phyloP scores from a whole-genome alignment of 2,329 filamentous ascomycete genomes.

The Alternaria sp. region DNA sequence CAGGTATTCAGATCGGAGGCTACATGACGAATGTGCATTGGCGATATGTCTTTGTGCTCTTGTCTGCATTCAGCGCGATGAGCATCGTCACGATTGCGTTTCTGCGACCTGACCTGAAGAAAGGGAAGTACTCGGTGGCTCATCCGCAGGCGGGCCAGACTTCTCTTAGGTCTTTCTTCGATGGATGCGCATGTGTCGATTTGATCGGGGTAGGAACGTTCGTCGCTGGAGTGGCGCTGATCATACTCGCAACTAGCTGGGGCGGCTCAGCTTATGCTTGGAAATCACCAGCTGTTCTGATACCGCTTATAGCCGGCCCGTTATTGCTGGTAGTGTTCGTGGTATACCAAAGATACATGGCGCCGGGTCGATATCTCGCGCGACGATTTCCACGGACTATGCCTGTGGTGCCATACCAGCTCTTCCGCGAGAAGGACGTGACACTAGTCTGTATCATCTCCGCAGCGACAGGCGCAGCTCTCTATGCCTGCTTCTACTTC shows the following conservation, averaged over 20 bases:
- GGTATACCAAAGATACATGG: neutral
- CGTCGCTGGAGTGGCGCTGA: neutral
- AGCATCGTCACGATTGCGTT: neutral
- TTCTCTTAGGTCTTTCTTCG: neutral
- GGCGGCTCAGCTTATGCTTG: neutral
- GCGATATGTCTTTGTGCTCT: neutral
- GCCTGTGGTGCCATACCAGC: slow-evolving; percentile 1
- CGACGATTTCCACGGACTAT: neutral
- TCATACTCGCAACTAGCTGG: neutral
- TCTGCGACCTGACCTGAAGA: neutral
- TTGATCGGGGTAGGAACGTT: neutral
- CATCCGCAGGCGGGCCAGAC: neutral
- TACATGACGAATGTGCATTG: neutral
- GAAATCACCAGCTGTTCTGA: neutral
- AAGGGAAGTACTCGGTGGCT: neutral
- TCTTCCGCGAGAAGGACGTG: slow-evolving; percentile 2
- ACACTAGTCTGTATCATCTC: slow-evolving; percentile 1
- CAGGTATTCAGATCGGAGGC: neutral
- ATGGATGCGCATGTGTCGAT: neutral
- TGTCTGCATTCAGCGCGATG: neutral
- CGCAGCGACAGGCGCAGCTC: neutral
- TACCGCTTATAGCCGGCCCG: neutral
- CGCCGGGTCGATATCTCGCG: neutral
- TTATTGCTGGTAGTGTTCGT: neutral
- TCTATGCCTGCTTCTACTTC: slow-evolving; percentile 2